These are phyloP conservation scores for Acanthamoeba rhysodes DNA, from an alignment of 208 protist genomes.

Conservation along the genomic window DNA sequence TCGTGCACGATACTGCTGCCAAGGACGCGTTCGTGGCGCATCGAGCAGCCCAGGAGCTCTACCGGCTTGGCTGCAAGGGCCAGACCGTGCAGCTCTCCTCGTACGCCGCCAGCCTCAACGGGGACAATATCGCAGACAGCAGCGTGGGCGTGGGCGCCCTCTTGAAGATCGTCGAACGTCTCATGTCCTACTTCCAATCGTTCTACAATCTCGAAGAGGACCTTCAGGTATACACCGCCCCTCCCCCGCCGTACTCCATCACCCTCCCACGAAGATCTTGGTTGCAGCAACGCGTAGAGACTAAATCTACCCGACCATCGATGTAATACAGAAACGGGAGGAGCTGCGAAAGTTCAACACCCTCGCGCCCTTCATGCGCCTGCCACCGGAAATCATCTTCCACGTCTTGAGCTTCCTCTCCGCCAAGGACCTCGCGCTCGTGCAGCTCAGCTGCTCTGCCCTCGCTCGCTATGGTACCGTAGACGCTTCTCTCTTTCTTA, in stretches of 20 bases:
- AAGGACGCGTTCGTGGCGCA: neutral
- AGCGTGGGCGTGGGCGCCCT: neutral
- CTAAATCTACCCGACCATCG: too few species aligned
- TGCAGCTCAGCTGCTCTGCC: neutral
- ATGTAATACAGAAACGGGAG: neutral
- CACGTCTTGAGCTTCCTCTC: constrained; percentile 32
- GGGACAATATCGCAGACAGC: neutral
- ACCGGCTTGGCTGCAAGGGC: neutral
- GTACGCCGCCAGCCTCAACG: neutral
- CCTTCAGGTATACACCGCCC: neutral
- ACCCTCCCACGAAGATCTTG: neutral
- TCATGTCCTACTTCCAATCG: neutral
- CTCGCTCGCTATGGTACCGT: constrained; percentile 40
- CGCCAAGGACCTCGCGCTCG: constrained; percentile 8
- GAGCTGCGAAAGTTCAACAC: neutral
- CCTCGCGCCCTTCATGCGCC: neutral
- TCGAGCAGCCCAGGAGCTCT: constrained; percentile 3
- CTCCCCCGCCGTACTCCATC: neutral
- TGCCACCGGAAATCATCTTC: constrained; percentile 41
- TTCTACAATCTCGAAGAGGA: constrained; percentile 9
- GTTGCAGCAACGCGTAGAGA: neutral
- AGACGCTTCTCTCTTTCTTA: too few species aligned
- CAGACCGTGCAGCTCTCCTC: neutral
- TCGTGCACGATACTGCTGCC: neutral
- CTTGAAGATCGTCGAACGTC: neutral